These are phyloP conservation scores for Podosphaera xanthii DNA, from an alignment of 2,329 filamentous ascomycete species.

Conservation along the genomic window DNA sequence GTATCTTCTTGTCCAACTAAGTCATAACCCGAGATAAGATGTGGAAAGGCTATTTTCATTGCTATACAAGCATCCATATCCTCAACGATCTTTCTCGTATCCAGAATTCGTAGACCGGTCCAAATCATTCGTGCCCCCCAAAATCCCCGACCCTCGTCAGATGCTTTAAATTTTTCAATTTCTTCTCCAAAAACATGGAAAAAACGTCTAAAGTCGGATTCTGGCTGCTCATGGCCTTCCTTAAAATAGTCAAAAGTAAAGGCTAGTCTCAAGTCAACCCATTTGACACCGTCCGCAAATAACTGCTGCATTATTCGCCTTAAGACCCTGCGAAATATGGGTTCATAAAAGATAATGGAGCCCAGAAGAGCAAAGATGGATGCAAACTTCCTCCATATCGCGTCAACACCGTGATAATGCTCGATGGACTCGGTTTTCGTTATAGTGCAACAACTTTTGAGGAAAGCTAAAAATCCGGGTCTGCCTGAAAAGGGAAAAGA, in stretches of 20 bases:
- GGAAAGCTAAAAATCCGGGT: slow-evolving; percentile 52
- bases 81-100: slow-evolving; percentile 44
- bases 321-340: slow-evolving; percentile 61
- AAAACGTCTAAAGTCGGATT: slow-evolving; percentile 44
- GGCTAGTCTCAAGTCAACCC: slow-evolving; percentile 59
- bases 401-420: slow-evolving; percentile 64
- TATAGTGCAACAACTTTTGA: slow-evolving; percentile 50
- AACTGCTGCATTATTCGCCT: slow-evolving; percentile 47
- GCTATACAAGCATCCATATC: slow-evolving; percentile 75
- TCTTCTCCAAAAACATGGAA: slow-evolving; percentile 58
- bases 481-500: slow-evolving; percentile 52
- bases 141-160: slow-evolving; percentile 49
- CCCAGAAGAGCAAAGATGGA: slow-evolving; percentile 52
- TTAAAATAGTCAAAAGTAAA: slow-evolving; percentile 51
- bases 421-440: slow-evolving; percentile 48
- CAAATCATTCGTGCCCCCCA: slow-evolving; percentile 75
- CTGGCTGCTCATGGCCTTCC: slow-evolving; percentile 38
- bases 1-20: slow-evolving; percentile 71
- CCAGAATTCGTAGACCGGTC: slow-evolving; percentile 45
- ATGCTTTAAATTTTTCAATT: slow-evolving; percentile 48
- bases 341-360: slow-evolving; percentile 69
- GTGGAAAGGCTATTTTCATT: slow-evolving; percentile 56
- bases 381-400: slow-evolving; percentile 64
- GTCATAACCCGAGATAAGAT: slow-evolving; percentile 71
- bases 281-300: slow-evolving; percentile 61